Evolutionary conservation across 2,329 filamentous ascomycete species (phyloP), one percentile per base, ranked within the genome.

Genomic region (Monosporascus sp.): DNA sequence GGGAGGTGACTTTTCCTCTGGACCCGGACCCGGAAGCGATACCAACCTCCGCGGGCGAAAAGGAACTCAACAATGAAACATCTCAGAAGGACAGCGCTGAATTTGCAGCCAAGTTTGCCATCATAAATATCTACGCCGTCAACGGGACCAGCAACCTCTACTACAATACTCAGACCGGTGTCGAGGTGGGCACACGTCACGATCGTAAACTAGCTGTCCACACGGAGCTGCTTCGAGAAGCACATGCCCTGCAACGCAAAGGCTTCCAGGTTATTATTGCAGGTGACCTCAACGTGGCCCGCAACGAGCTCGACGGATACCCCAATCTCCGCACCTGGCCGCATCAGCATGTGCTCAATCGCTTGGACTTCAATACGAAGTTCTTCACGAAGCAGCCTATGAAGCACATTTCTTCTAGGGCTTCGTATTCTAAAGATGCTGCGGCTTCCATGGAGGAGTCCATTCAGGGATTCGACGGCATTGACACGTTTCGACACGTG

Each of bases 91-190:
- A 18, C 11, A 6, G 7, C 43, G 6, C 43, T 25, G 43, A 27
- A 31, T 27, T n/a, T 22, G 43, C 18, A 9, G 37, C 41, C 20
- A 71, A 67, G 37, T 53, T 80, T 0, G 73, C 74, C 1, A 62
- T 82, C 22, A 69, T 80, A 60, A 81, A 81, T 57, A 69, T 80
- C 31, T 81, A 80, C 58, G 75, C 76, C 41, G 74, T 80, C 14
- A 81, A 81, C 58, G 78, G 78, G 2, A 81, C 79, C 0, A 65
- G 71, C 0, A 71, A 70, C 27, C 63, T 70, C 0, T 80, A 80
- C 61, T 71, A 71, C 18, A 67, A 73, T 51, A 65, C 75, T 0
- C n/a, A 57, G 1, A 78, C 71, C 0, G 78, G 78, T 3, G 53
- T 56, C 7, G 55, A 72, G 0, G 50, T 54, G 3, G 76, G 77